Evolutionary conservation across 352 stramenopile genomes (phyloP).

Genomic region (Halophytophthora polymorphica): DNA sequence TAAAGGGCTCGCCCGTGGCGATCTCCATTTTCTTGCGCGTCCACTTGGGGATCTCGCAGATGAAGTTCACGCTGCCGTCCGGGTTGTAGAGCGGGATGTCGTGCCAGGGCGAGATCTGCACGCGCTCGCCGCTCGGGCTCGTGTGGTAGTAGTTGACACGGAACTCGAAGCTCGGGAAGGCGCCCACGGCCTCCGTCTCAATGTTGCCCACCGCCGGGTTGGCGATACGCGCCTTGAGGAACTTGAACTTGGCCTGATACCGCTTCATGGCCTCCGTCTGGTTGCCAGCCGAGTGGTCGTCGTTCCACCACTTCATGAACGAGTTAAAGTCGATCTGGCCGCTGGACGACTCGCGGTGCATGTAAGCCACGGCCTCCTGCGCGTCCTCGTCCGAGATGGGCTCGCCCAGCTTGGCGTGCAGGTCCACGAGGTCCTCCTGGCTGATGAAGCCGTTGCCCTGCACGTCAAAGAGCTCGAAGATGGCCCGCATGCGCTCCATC

Average conservation of each 20-base stretch:
- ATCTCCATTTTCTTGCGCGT: constrained; percentile 99
- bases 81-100: constrained; percentile 95
- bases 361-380: constrained; percentile 65
- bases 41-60: constrained; percentile 98
- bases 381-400: constrained; percentile 75
- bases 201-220: constrained; percentile 81
- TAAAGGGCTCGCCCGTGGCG: constrained; percentile 92
- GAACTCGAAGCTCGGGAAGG: constrained; percentile 89
- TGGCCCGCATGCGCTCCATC: constrained; percentile 84
- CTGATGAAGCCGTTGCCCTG: constrained; percentile 79
- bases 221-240: constrained; percentile 83
- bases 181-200: constrained; percentile 67
- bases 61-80: constrained; percentile 83
- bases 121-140: constrained; percentile 55
- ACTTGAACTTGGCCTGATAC: constrained; percentile 89
- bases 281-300: constrained; percentile 62
- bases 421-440: constrained; percentile 70
- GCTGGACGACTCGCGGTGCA: constrained; percentile 48
- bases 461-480: constrained; percentile 82
- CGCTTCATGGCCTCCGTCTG: constrained; percentile 81
- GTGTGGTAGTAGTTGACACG: constrained; percentile 90
- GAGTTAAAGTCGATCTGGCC: constrained; percentile 82
- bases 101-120: constrained; percentile 97
- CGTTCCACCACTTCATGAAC: constrained; percentile 90
- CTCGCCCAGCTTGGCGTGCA: constrained; percentile 82